Evolutionary conservation across 2,329 filamentous ascomycete genomes (phyloP).

Genomic region (Claviceps pazoutovae): DNA sequence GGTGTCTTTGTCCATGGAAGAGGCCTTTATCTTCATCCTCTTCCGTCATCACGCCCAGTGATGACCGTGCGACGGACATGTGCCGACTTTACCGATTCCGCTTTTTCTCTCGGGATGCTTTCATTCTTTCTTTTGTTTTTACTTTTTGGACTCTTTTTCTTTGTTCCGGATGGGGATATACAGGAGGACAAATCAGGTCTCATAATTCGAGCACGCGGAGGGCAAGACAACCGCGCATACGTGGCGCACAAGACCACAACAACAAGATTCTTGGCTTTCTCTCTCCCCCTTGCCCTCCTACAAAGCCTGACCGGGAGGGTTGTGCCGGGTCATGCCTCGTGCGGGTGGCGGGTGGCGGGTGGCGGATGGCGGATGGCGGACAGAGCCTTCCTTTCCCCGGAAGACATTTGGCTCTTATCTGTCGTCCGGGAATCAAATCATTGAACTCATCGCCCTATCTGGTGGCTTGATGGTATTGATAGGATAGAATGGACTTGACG

Average conservation of each 20-base stretch:
- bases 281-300: background rate
- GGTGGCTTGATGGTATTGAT: background rate
- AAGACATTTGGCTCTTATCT: background rate
- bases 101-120: background rate
- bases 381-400: conserved; percentile 4
- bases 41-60: too few species aligned
- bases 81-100: too few species aligned
- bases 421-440: conserved; percentile 3
- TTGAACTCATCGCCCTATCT: background rate
- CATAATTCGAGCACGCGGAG: background rate
- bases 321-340: conserved; percentile 2
- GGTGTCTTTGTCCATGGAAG: too few species aligned
- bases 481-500: background rate
- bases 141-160: background rate
- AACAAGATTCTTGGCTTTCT: background rate
- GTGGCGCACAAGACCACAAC: background rate
- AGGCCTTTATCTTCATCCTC: too few species aligned
- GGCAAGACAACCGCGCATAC: background rate
- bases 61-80: too few species aligned
- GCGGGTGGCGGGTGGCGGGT: conserved; percentile 1
- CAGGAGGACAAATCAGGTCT: background rate
- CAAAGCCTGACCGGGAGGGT: background rate
- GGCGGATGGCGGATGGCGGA: background rate
- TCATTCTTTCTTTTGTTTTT: background rate
- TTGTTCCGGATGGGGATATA: too few species aligned